Evolutionary conservation across 768 basidiomycete genomes (phyloP).

Genomic region (Tylopilus rubrobrunneus): DNA sequence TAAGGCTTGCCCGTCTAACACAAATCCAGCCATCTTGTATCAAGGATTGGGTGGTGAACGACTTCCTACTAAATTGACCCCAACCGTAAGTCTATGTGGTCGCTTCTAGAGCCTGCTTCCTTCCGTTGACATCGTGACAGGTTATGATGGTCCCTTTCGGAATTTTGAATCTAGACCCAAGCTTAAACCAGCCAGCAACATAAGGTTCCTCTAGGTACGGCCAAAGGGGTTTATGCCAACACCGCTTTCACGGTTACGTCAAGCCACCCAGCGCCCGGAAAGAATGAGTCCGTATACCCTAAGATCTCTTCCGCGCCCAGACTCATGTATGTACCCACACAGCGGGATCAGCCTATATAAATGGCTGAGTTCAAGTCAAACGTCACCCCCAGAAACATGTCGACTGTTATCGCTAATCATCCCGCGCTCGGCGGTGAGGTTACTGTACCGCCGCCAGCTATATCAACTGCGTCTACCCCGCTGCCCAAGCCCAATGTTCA

Average conservation of each 20-base stretch:
- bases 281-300: background rate
- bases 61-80: background rate
- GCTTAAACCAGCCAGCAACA: background rate
- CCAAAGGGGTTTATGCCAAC: too few species aligned
- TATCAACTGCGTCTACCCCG: background rate
- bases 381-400: background rate
- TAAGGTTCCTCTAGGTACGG: background rate
- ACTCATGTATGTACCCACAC: background rate
- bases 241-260: background rate
- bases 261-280: background rate
- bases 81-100: background rate
- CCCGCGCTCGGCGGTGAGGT: background rate
- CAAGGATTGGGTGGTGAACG: background rate
- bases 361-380: background rate
- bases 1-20: too few species aligned
- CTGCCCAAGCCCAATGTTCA: constrained; percentile 2
- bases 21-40: too few species aligned
- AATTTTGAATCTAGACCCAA: background rate
- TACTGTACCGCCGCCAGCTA: background rate
- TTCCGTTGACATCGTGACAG: background rate
- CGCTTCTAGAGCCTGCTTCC: background rate
- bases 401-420: background rate
- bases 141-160: background rate
- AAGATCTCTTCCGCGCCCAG: background rate
- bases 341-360: background rate